phyloP scores from a whole-genome alignment of 1,284 basidiomycete species.

The Stereum hirsutum region DNA sequence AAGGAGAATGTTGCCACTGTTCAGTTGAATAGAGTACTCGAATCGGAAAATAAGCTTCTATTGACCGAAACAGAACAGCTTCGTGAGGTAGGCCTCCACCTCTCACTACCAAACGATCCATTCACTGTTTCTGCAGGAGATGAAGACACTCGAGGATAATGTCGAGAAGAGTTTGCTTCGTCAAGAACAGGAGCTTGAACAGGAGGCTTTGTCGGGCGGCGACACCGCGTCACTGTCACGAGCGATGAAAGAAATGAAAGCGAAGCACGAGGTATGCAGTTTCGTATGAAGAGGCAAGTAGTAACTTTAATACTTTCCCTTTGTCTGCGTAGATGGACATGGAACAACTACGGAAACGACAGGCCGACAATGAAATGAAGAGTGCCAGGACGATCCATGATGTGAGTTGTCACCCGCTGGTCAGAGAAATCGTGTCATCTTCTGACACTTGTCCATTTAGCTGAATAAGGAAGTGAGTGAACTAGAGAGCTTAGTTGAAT shows the following conservation, averaged over 20 bases:
- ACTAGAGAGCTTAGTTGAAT: conserved; percentile 81
- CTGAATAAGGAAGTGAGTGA: conserved; percentile 88
- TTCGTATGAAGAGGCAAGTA: not conserved
- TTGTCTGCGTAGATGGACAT: conserved; percentile 29
- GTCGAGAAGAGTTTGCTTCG: conserved; percentile 53
- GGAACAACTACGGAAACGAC: conserved; percentile 61
- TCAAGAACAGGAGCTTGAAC: conserved; percentile 37
- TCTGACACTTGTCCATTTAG: conserved; percentile 26
- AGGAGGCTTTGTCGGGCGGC: conserved; percentile 15
- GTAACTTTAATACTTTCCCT: conserved; percentile 6
- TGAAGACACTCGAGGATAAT: conserved; percentile 66
- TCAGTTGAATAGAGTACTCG: conserved; percentile 61
- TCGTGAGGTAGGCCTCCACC: conserved; percentile 43
- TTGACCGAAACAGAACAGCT: conserved; percentile 69
- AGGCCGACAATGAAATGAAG: conserved; percentile 65
- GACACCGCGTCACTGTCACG: conserved; percentile 30
- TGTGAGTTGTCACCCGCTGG: conserved; percentile 29
- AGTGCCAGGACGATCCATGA: conserved; percentile 61
- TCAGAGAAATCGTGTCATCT: not conserved
- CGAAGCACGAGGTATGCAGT: conserved; percentile 42
- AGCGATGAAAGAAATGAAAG: conserved; percentile 38
- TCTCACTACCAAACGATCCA: not conserved
- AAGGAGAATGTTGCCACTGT: conserved; percentile 65
- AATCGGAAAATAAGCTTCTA: conserved; percentile 71
- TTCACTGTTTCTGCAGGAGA: conserved; percentile 36